Percentiles rank a stretch among this genome's conserved stretches.
Evolutionary conservation across 441 rosid genomes (phyloP).

Genomic region (Rhodomyrtus psidioides): DNA sequence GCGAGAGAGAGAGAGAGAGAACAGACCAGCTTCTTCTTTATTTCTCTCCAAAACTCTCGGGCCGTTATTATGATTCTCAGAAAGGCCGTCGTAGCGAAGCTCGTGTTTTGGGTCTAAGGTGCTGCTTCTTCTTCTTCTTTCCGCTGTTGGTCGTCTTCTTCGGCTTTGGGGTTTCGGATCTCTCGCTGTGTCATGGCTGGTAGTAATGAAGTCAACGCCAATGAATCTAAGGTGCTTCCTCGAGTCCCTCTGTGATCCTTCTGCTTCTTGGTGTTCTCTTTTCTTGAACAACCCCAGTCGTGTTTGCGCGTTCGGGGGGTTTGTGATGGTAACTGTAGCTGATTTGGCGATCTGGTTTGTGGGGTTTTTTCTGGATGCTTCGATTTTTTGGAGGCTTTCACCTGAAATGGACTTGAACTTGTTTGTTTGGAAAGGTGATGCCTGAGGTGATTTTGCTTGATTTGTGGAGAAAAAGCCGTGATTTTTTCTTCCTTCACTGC

Average conservation of each 20-base stretch:
- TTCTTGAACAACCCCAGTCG: background rate
- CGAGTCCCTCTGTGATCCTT: background rate
- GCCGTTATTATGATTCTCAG: background rate
- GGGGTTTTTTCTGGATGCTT: background rate
- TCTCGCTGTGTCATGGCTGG: background rate
- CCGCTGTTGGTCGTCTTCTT: background rate
- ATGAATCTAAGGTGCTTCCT: background rate
- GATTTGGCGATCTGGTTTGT: background rate
- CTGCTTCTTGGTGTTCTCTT: background rate
- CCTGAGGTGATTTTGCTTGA: background rate
- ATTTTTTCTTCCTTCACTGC: background rate
- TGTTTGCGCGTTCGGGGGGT: background rate
- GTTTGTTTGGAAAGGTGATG: background rate
- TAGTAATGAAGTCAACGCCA: background rate
- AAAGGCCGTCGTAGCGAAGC: background rate
- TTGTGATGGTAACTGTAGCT: background rate
- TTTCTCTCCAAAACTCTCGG: background rate
- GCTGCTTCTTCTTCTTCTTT: background rate
- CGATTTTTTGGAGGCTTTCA: background rate
- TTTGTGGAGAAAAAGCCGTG: background rate
- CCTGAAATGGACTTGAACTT: background rate
- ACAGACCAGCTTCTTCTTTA: background rate
- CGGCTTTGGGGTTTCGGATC: background rate
- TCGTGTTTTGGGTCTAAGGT: background rate
- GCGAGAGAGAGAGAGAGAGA: background rate